Evolutionary conservation across 2,329 filamentous ascomycete genomes (phyloP).

Genomic region (Colletotrichum orbiculare): DNA sequence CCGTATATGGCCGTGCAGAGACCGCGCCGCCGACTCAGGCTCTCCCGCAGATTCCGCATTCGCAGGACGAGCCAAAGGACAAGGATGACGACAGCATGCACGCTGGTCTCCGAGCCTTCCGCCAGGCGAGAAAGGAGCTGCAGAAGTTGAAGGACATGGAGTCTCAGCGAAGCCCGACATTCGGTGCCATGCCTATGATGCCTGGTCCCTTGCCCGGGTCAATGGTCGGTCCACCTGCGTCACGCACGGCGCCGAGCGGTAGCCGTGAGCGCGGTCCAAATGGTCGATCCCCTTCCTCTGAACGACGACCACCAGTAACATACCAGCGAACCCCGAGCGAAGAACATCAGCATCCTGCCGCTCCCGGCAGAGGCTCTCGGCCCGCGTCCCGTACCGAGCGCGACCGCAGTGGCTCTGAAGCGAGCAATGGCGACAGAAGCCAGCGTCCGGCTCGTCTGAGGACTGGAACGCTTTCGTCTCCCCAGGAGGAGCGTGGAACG

Average conservation of each 20-base stretch:
- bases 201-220: slow-evolving; percentile 11
- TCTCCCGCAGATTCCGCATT: slow-evolving; percentile 19
- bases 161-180: slow-evolving; percentile 49
- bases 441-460: slow-evolving; percentile 48
- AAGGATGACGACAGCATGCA: slow-evolving; percentile 55
- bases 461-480: slow-evolving; percentile 25
- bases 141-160: slow-evolving; percentile 67
- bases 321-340: slow-evolving; percentile 59
- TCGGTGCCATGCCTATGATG: slow-evolving; percentile 39
- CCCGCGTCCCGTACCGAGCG: slow-evolving; percentile 53
- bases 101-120: slow-evolving; percentile 66
- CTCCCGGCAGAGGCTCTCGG: slow-evolving; percentile 43
- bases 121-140: slow-evolving; percentile 67
- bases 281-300: slow-evolving; percentile 54
- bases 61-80: slow-evolving; percentile 41
- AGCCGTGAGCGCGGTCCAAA: slow-evolving; percentile 41
- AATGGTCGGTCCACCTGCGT: slow-evolving; percentile 32
- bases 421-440: slow-evolving; percentile 57
- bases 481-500: slow-evolving; percentile 37
- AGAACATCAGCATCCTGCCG: slow-evolving; percentile 47
- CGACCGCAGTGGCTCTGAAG: slow-evolving; percentile 66
- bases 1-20: background rate
- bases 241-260: slow-evolving; percentile 38
- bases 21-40: background rate
- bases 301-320: slow-evolving; percentile 55